A percentile compares a stretch with the other conserved stretches of the same genome.
Conservation (phyloP, 2,329 filamentous ascomycete genomes). For the Hymenoscyphus infarciens region DNA sequence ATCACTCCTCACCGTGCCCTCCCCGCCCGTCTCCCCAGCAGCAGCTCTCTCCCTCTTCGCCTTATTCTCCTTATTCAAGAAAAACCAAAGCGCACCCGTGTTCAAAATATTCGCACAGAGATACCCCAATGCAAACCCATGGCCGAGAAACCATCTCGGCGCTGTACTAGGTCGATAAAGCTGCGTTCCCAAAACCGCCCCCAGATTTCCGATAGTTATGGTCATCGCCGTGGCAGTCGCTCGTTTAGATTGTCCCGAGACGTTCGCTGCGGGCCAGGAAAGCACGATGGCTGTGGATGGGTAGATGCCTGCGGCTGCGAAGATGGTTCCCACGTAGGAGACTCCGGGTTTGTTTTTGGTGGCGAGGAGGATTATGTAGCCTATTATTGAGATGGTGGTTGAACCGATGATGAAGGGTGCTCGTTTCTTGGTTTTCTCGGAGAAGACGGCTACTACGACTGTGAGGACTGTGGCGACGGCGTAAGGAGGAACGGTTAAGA, state of each 20-base stretch:
- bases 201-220: slow-evolving; percentile 67
- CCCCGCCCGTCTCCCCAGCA: slow-evolving; percentile 48
- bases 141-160: slow-evolving; percentile 63
- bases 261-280: slow-evolving; percentile 69
- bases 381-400: slow-evolving; percentile 53
- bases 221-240: slow-evolving; percentile 67
- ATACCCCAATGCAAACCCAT: slow-evolving; percentile 64
- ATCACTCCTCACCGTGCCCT: slow-evolving; percentile 54
- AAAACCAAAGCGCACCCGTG: slow-evolving; percentile 48
- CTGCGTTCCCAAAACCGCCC: slow-evolving; percentile 67
- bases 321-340: slow-evolving; percentile 58
- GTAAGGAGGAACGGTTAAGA: slow-evolving; percentile 62
- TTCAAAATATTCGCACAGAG: slow-evolving; percentile 55
- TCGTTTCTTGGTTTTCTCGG: slow-evolving; percentile 54
- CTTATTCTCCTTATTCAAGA: slow-evolving; percentile 56
- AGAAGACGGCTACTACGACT: slow-evolving; percentile 53
- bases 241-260: slow-evolving; percentile 67
- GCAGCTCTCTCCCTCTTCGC: slow-evolving; percentile 43
- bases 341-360: slow-evolving; percentile 49
- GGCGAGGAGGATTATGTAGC: slow-evolving; percentile 55
- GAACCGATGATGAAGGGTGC: slow-evolving; percentile 62
- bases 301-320: slow-evolving; percentile 65
- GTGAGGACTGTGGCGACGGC: slow-evolving; percentile 60
- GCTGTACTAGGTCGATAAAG: slow-evolving; percentile 59
- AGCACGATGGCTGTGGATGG: slow-evolving; percentile 60